These are phyloP conservation scores for Talaromyces pinophilus DNA, from an alignment of 2,329 filamentous ascomycete species.

Conservation along the genomic window DNA sequence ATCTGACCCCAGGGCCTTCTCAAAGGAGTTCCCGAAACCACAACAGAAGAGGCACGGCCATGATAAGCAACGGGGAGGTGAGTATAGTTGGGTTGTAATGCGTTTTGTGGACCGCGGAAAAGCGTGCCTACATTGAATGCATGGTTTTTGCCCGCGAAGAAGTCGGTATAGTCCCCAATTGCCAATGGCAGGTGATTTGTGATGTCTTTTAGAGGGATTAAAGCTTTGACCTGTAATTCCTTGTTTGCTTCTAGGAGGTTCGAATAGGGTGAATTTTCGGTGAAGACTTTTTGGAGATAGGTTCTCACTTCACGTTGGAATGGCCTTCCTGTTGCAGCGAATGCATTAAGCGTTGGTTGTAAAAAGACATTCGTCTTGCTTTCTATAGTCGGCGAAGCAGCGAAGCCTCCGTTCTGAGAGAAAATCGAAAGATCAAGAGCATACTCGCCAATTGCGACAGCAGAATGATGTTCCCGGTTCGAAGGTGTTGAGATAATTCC, in stretches of 20 bases:
- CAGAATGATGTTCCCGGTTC: slow-evolving; percentile 61
- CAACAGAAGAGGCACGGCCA: slow-evolving; percentile 74
- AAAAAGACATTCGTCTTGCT: slow-evolving; percentile 63
- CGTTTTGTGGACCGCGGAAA: slow-evolving; percentile 71
- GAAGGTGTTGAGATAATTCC: slow-evolving; percentile 71
- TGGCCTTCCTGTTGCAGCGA: slow-evolving; percentile 69
- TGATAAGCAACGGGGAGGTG: slow-evolving; percentile 82
- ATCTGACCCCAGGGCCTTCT: slow-evolving; percentile 75
- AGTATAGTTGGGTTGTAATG: slow-evolving; percentile 78
- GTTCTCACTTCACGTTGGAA: slow-evolving; percentile 67
- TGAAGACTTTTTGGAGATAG: slow-evolving; percentile 68
- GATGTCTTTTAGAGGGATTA: slow-evolving; percentile 62
- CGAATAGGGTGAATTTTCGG: slow-evolving; percentile 59
- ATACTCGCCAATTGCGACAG: slow-evolving; percentile 71
- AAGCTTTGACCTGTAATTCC: slow-evolving; percentile 56
- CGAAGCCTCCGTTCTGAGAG: slow-evolving; percentile 60
- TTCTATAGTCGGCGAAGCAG: slow-evolving; percentile 57
- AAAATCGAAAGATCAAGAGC: slow-evolving; percentile 70
- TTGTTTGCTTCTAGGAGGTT: slow-evolving; percentile 64
- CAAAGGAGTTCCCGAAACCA: slow-evolving; percentile 72
- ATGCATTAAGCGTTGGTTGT: slow-evolving; percentile 68
- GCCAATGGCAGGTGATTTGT: slow-evolving; percentile 71
- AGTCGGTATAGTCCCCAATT: slow-evolving; percentile 83
- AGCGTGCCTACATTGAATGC: slow-evolving; percentile 72
- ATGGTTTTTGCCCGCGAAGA: slow-evolving; percentile 79